Percentiles rank a stretch among this genome's conserved stretches.
These are phyloP conservation scores for Aethionema arabicum DNA, from an alignment of 345 rosid genomes.

Conservation along the genomic window DNA sequence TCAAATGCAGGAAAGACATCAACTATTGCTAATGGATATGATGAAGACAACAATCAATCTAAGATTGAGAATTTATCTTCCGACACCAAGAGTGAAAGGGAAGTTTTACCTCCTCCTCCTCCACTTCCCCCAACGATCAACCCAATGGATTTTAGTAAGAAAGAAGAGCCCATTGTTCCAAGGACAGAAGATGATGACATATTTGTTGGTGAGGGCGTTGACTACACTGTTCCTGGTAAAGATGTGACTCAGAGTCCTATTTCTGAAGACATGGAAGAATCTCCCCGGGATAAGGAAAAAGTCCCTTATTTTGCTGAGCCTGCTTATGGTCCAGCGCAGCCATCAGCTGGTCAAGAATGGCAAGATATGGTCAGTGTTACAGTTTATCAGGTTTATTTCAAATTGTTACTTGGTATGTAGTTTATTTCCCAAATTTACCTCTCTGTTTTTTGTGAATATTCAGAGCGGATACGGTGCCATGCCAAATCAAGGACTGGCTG, in stretches of 20 bases:
- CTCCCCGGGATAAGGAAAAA: conserved; percentile 85
- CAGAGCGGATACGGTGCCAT: conserved; percentile 77
- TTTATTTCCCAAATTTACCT: background rate
- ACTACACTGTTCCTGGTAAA: conserved; percentile 75
- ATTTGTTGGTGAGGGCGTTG: conserved; percentile 83
- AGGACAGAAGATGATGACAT: conserved; percentile 83
- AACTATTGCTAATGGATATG: conserved; percentile 47
- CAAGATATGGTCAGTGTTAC: conserved; percentile 60
- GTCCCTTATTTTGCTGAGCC: conserved; percentile 70
- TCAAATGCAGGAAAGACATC: conserved; percentile 54
- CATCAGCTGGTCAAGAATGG: conserved; percentile 79
- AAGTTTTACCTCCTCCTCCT: conserved; percentile 69
- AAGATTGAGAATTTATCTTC: conserved; percentile 46
- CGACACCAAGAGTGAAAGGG: conserved; percentile 46
- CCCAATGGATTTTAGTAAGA: conserved; percentile 51
- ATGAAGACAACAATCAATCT: conserved; percentile 55
- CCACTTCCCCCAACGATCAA: conserved; percentile 60
- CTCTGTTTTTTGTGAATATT: conserved; percentile 1
- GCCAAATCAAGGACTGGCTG: conserved; percentile 70
- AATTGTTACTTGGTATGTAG: background rate
- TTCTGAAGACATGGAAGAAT: conserved; percentile 98
- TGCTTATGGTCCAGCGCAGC: conserved; percentile 77
- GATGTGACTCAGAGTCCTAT: conserved; percentile 80
- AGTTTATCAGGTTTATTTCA: background rate
- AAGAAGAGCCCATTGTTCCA: conserved; percentile 53